A percentile compares a stretch with the other conserved stretches of the same genome.
phyloP scores from a whole-genome alignment of 345 rosid species.

The Cardamine chenopodiifolia region DNA sequence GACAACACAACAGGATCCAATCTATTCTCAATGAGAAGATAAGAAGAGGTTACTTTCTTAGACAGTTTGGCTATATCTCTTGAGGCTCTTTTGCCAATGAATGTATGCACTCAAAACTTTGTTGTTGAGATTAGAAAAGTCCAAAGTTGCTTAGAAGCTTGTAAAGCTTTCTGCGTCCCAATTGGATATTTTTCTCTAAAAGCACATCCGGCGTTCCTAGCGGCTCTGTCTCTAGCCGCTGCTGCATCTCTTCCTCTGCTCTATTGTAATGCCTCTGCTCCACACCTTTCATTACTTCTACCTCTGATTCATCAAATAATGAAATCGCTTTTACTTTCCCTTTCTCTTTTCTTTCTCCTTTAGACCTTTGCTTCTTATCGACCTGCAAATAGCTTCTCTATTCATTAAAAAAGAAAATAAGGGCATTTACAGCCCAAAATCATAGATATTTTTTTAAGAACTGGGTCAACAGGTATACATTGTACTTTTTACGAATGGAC shows the following conservation, averaged over 20 bases:
- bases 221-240: constrained; percentile 26
- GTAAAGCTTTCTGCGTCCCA: constrained; percentile 66
- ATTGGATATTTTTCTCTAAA: constrained; percentile 55
- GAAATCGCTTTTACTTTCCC: constrained; percentile 25
- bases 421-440: neutral
- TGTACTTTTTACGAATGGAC: neutral
- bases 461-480: neutral
- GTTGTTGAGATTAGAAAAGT: constrained; percentile 38
- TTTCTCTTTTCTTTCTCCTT: constrained; percentile 18
- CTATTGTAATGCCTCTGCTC: constrained; percentile 28
- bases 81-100: constrained; percentile 24
- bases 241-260: constrained; percentile 42
- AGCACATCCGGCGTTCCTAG: constrained; percentile 30
- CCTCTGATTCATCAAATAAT: constrained; percentile 16
- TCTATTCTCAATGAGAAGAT: constrained; percentile 23
- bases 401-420: constrained; percentile 35
- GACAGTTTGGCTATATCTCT: constrained; percentile 29
- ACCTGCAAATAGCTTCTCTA: constrained; percentile 45
- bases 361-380: constrained; percentile 45
- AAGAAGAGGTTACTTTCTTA: constrained; percentile 18
- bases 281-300: constrained; percentile 5
- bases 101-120: neutral
- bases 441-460: neutral
- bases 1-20: constrained; percentile 7
- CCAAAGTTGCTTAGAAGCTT: constrained; percentile 61